phyloP scores from a whole-genome alignment of 345 rosid species.

The Salix brachista region DNA sequence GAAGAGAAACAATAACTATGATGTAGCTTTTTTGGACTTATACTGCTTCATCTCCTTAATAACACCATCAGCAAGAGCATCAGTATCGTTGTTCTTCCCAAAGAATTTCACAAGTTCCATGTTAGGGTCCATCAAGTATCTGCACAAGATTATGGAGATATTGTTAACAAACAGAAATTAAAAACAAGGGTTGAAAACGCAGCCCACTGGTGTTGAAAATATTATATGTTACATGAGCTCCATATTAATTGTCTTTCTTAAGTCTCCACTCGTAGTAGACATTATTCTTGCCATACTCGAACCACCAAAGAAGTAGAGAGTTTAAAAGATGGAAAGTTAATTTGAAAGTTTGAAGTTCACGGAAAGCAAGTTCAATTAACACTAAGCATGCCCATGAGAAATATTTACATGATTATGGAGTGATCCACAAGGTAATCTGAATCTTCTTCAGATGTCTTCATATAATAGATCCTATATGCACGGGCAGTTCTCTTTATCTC shows the following conservation, averaged over 20 bases:
- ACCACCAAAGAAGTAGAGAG: background rate
- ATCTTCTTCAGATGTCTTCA: slow-evolving; percentile 95
- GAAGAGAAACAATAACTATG: background rate
- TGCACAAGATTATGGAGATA: slow-evolving; percentile 26
- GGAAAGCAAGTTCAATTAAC: background rate
- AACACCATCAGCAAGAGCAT: slow-evolving; percentile 65
- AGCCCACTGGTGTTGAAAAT: too few species aligned
- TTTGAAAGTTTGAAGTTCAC: background rate
- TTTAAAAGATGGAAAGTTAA: background rate
- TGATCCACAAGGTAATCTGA: slow-evolving; percentile 98
- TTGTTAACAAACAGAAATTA: background rate
- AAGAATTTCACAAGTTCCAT: slow-evolving; percentile 86
- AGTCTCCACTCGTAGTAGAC: background rate
- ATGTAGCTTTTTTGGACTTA: slow-evolving; percentile 27
- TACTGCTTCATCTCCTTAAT: slow-evolving; percentile 63
- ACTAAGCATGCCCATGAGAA: background rate
- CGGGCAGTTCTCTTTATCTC: slow-evolving; percentile 83
- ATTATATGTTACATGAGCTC: background rate
- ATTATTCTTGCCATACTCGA: background rate
- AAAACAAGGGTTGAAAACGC: background rate
- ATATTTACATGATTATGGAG: slow-evolving; percentile 83
- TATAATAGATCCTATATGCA: slow-evolving; percentile 86
- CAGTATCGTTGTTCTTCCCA: slow-evolving; percentile 85
- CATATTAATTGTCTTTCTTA: background rate
- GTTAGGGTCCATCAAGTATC: slow-evolving; percentile 87